These are phyloP conservation scores for Vigna radiata DNA, from an alignment of 306 rosid species.

Conservation along the genomic window DNA sequence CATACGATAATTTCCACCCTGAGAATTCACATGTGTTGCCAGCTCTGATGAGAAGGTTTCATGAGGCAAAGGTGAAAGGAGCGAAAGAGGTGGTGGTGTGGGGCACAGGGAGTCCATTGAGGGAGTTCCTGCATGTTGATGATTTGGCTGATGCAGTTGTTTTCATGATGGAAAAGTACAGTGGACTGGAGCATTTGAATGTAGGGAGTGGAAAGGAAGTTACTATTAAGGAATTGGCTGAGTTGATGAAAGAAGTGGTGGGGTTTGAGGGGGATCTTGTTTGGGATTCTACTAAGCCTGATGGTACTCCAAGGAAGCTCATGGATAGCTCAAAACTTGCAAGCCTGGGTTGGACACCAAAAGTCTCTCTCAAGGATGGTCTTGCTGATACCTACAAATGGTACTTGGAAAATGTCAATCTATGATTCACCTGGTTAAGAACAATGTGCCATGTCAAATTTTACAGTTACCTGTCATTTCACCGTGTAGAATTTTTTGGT, in stretches of 20 bases:
- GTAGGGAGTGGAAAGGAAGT: constrained; percentile 96
- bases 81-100: constrained; percentile 94
- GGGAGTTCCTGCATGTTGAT: constrained; percentile 95
- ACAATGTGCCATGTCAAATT: constrained; percentile 38
- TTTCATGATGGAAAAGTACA: constrained; percentile 78
- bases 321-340: constrained; percentile 93
- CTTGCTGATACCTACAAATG: constrained; percentile 90
- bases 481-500: constrained; percentile 31
- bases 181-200: constrained; percentile 82
- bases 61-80: constrained; percentile 80
- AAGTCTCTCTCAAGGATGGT: constrained; percentile 89
- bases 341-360: constrained; percentile 80
- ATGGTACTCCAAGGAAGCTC: constrained; percentile 95
- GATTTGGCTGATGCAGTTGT: constrained; percentile 84
- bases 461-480: constrained; percentile 44
- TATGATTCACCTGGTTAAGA: constrained; percentile 51
- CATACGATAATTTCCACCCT: constrained; percentile 83
- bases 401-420: constrained; percentile 78
- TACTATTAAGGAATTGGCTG: constrained; percentile 86
- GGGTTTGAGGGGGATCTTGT: constrained; percentile 87
- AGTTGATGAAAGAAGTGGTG: constrained; percentile 88
- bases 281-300: constrained; percentile 92
- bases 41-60: constrained; percentile 91
- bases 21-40: constrained; percentile 95
- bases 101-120: constrained; percentile 92